These are phyloP conservation scores for Populus ilicifolia DNA, from an alignment of 345 rosid genomes.

Conservation along the genomic window DNA sequence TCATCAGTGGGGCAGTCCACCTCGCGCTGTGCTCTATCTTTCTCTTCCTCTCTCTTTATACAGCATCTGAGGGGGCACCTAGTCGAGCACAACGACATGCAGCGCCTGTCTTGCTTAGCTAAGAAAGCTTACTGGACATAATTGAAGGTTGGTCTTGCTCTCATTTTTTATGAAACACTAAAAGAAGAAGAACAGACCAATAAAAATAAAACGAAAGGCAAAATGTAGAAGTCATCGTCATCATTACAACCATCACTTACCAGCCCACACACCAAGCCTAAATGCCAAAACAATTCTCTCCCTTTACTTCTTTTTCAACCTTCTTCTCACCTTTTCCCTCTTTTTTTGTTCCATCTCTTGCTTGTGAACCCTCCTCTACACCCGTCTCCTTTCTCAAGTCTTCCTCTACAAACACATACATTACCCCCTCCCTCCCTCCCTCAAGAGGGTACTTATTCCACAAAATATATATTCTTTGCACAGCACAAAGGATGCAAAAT, in stretches of 20 bases:
- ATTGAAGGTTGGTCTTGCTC: neutral
- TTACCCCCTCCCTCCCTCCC: neutral
- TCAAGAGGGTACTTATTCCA: neutral
- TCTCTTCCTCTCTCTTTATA: too few relatives aligned
- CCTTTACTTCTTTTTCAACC: constrained; percentile 24
- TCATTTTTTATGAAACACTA: neutral
- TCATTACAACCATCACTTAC: constrained; percentile 43
- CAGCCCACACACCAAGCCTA: constrained; percentile 26
- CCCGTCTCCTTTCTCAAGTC: constrained; percentile 9
- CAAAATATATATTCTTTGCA: neutral
- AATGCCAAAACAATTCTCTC: constrained; percentile 26
- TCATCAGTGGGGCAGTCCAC: neutral
- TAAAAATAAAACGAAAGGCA: constrained; percentile 1
- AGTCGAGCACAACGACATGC: neutral
- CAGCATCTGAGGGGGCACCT: neutral
- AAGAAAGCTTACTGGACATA: neutral
- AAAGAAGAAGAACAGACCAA: neutral
- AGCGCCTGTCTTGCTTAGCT: neutral
- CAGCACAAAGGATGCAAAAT: constrained; percentile 12
- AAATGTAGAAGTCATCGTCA: constrained; percentile 18
- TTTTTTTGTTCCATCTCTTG: constrained; percentile 18
- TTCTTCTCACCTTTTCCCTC: constrained; percentile 31
- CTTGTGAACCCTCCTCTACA: constrained; percentile 14
- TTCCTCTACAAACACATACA: neutral
- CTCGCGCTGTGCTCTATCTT: neutral